Conservation (phyloP, 768 basidiomycete genomes). For the Boletus huronensis region DNA sequence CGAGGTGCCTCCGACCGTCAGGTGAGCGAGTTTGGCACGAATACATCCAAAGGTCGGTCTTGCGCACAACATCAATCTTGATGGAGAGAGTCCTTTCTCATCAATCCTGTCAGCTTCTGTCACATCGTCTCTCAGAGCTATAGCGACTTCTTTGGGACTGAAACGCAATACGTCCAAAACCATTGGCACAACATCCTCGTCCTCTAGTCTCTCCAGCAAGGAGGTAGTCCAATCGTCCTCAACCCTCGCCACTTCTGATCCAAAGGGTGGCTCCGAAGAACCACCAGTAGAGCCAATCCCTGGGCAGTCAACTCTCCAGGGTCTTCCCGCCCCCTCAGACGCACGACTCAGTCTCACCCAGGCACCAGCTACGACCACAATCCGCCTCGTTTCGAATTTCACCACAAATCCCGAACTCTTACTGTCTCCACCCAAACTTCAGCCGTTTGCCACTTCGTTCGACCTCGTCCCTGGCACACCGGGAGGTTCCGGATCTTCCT, state of each 20-base stretch:
- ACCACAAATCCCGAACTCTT: constrained; percentile 19
- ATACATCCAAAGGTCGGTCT: constrained; percentile 56
- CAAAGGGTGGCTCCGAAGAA: constrained; percentile 14
- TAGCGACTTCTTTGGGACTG: constrained; percentile 74
- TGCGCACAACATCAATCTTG: background rate
- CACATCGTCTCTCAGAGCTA: constrained; percentile 67
- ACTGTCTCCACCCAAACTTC: constrained; percentile 57
- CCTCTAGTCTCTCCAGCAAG: constrained; percentile 26
- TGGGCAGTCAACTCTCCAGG: constrained; percentile 54
- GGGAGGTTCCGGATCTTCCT: constrained; percentile 13
- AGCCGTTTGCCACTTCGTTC: constrained; percentile 63
- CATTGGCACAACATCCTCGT: constrained; percentile 24
- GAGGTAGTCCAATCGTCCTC: constrained; percentile 21
- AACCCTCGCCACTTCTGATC: constrained; percentile 30
- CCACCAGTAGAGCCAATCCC: constrained; percentile 48
- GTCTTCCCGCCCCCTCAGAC: constrained; percentile 56
- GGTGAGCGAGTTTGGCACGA: constrained; percentile 72
- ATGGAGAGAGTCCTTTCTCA: background rate
- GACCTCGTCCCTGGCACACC: constrained; percentile 65
- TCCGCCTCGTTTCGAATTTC: constrained; percentile 42
- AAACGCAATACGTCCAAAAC: constrained; percentile 41
- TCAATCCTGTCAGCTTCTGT: constrained; percentile 46
- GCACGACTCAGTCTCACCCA: constrained; percentile 61
- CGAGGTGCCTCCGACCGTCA: constrained; percentile 37
- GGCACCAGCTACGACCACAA: constrained; percentile 44